These are phyloP conservation scores for Trichoderma sp. DNA, from an alignment of 2,329 filamentous ascomycete genomes.

Conservation along the genomic window DNA sequence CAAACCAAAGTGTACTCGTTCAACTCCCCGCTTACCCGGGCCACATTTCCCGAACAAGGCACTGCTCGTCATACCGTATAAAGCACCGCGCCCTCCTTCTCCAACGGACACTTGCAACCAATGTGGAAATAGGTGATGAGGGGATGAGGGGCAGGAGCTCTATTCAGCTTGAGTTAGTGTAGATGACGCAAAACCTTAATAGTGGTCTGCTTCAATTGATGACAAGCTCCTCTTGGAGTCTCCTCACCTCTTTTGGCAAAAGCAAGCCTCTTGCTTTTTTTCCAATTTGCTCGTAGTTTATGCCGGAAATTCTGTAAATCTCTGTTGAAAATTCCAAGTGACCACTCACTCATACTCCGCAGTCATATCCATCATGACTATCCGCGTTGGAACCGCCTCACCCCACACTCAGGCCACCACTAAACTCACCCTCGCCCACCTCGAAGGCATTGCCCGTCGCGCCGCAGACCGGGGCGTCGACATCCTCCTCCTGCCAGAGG, in stretches of 20 bases:
- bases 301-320: background rate
- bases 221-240: background rate
- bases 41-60: background rate
- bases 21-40: background rate
- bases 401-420: conserved; percentile 56
- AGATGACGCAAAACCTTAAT: conserved; percentile 20
- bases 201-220: background rate
- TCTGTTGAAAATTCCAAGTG: background rate
- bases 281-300: background rate
- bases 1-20: background rate
- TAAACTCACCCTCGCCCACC: conserved; percentile 64
- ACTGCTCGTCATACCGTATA: background rate
- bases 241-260: background rate
- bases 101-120: background rate
- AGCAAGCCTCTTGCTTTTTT: background rate
- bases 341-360: background rate
- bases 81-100: background rate
- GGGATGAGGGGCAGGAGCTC: background rate
- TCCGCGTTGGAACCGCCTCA: conserved; percentile 61
- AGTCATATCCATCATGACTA: conserved; percentile 37
- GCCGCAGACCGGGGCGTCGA: conserved; percentile 64
- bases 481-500: conserved; percentile 87
- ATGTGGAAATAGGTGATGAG: conserved; percentile 10
- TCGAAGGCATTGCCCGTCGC: conserved; percentile 63
- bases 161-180: conserved; percentile 10